phyloP scores from a whole-genome alignment of 345 rosid genomes.

The Ricinus communis region DNA sequence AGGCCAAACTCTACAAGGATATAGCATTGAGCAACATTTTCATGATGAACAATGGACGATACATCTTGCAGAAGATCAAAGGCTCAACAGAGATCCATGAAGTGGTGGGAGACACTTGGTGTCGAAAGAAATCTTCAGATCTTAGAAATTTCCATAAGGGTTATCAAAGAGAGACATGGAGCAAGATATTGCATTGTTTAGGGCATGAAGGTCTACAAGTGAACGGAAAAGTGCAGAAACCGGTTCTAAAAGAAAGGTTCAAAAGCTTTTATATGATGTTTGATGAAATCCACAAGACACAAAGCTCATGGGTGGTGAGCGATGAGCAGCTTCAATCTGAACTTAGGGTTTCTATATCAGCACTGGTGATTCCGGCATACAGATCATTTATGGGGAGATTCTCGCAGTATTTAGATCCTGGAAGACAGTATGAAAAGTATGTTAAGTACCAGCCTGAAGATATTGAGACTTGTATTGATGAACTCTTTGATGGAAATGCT shows the following conservation, averaged over 20 bases:
- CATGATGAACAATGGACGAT: slow-evolving; percentile 98
- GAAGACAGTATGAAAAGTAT: slow-evolving; percentile 88
- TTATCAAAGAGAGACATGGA: slow-evolving; percentile 88
- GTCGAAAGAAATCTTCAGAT: slow-evolving; percentile 66
- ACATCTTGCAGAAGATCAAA: slow-evolving; percentile 78
- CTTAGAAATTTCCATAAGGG: slow-evolving; percentile 73
- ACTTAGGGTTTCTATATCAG: slow-evolving; percentile 81
- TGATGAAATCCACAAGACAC: slow-evolving; percentile 89
- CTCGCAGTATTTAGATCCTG: slow-evolving; percentile 62
- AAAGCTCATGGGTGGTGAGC: slow-evolving; percentile 77
- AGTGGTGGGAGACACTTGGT: slow-evolving; percentile 69
- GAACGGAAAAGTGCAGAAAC: slow-evolving; percentile 75
- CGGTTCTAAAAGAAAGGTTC: slow-evolving; percentile 80
- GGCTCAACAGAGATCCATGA: slow-evolving; percentile 60
- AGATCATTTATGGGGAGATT: slow-evolving; percentile 78
- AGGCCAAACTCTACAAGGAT: slow-evolving; percentile 73
- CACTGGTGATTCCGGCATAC: slow-evolving; percentile 79
- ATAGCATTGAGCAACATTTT: slow-evolving; percentile 63
- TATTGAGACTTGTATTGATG: slow-evolving; percentile 72
- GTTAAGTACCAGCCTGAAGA: slow-evolving; percentile 86
- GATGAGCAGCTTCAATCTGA: slow-evolving; percentile 94
- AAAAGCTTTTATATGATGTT: slow-evolving; percentile 80
- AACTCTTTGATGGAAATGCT: slow-evolving; percentile 72
- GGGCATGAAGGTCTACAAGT: slow-evolving; percentile 63
- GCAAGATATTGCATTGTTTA: slow-evolving; percentile 63